These are phyloP conservation scores for Fusarium caatingaense DNA, from an alignment of 2,329 filamentous ascomycete genomes.

Conservation along the genomic window DNA sequence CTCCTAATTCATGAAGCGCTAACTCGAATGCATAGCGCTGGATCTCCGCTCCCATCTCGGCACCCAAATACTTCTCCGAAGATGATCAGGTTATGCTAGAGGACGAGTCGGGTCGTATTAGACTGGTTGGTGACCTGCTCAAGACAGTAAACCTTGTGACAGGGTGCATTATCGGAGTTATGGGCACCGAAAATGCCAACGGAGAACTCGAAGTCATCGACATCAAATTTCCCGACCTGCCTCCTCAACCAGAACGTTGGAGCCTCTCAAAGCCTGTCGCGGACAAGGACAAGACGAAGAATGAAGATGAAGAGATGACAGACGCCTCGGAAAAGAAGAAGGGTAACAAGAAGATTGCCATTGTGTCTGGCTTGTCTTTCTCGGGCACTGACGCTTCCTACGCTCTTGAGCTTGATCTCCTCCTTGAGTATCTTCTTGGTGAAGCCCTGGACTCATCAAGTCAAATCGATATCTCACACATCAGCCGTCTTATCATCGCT, in stretches of 20 bases:
- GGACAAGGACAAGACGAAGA: conserved; percentile 53
- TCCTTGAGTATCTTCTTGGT: conserved; percentile 89
- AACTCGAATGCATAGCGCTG: conserved; percentile 71
- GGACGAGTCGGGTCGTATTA: conserved; percentile 91
- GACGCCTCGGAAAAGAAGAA: conserved; percentile 51
- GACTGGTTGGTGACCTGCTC: conserved; percentile 78
- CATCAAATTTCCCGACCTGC: conserved; percentile 86
- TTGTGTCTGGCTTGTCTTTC: conserved; percentile 89
- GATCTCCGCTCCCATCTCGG: conserved; percentile 83
- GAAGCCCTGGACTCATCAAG: conserved; percentile 73
- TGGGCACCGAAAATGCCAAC: conserved; percentile 92
- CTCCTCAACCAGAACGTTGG: conserved; percentile 86
- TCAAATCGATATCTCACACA: conserved; percentile 71
- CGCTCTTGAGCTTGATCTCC: conserved; percentile 77
- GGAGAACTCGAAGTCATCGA: conserved; percentile 95
- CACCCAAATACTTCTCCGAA: conserved; percentile 78
- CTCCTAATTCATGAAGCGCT: not conserved
- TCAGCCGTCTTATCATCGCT: conserved; percentile 89
- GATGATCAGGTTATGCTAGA: conserved; percentile 86
- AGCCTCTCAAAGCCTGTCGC: conserved; percentile 65
- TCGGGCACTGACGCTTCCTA: conserved; percentile 79
- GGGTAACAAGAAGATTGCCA: conserved; percentile 75
- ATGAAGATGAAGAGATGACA: conserved; percentile 69
- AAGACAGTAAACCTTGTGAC: conserved; percentile 81
- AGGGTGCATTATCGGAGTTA: conserved; percentile 91